phyloP scores from a whole-genome alignment of 2,329 filamentous ascomycete species.

The Neofusicoccum sp. region DNA sequence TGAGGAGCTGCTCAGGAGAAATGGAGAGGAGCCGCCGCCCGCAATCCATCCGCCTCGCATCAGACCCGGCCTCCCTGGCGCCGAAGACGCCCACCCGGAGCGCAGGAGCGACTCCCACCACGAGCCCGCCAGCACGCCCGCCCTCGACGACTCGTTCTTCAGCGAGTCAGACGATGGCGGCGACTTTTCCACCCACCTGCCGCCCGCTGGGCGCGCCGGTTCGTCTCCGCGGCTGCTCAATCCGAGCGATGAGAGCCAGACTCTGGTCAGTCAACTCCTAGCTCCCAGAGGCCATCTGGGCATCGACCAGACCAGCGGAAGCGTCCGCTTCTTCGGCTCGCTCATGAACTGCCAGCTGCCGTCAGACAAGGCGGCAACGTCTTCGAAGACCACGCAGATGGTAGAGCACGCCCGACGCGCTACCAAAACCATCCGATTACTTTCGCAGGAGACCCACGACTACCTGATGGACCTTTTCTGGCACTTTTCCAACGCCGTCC shows the following conservation, averaged over 20 bases:
- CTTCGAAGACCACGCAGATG: constrained; percentile 27
- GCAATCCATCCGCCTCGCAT: constrained; percentile 59
- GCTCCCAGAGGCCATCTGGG: constrained; percentile 54
- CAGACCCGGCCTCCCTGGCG: constrained; percentile 36
- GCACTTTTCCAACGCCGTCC: constrained; percentile 54
- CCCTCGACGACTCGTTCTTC: constrained; percentile 32
- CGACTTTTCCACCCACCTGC: background rate
- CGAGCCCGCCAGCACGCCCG: constrained; percentile 32
- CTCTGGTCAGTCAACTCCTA: constrained; percentile 52
- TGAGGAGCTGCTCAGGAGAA: constrained; percentile 55
- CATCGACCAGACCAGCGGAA: constrained; percentile 55
- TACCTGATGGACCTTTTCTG: constrained; percentile 58
- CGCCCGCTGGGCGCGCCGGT: constrained; percentile 26
- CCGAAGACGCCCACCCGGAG: constrained; percentile 30
- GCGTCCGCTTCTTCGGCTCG: constrained; percentile 57
- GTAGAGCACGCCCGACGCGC: constrained; percentile 50
- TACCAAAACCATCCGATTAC: constrained; percentile 51
- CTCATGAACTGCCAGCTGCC: constrained; percentile 59
- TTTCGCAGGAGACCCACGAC: constrained; percentile 53
- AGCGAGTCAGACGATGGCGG: constrained; percentile 27
- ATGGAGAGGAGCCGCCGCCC: constrained; percentile 53
- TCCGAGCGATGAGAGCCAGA: constrained; percentile 32
- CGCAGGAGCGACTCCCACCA: background rate
- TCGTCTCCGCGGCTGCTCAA: constrained; percentile 36
- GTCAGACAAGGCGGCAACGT: constrained; percentile 36